These are phyloP conservation scores for Pichia sorboxylosa DNA, from an alignment of 1,139 yeast species.

Conservation along the genomic window DNA sequence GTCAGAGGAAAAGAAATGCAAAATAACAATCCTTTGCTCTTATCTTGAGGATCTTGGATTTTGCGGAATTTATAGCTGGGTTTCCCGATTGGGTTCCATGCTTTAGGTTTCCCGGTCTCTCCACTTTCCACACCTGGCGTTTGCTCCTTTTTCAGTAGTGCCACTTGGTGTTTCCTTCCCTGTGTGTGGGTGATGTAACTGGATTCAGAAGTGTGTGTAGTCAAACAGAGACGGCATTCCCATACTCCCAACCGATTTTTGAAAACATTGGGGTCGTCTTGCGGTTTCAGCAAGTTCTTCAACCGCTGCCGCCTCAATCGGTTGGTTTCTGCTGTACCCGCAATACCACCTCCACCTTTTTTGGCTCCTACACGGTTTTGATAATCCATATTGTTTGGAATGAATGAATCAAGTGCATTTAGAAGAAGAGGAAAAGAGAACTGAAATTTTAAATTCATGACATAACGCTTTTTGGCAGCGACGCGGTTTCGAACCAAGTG, in stretches of 20 bases:
- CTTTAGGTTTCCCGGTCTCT: neutral
- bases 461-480: too few relatives aligned
- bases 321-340: constrained; percentile 55
- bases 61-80: constrained; percentile 57
- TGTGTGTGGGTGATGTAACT: constrained; percentile 71
- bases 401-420: neutral
- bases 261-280: constrained; percentile 67
- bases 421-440: neutral
- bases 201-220: constrained; percentile 65
- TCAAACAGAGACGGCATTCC: constrained; percentile 68
- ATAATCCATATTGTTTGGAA: constrained; percentile 32
- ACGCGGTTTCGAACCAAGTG: too few relatives aligned
- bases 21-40: constrained; percentile 50
- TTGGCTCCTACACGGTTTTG: constrained; percentile 49
- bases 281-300: constrained; percentile 52
- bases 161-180: constrained; percentile 65
- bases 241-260: constrained; percentile 61
- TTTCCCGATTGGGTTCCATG: constrained; percentile 54
- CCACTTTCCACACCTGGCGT: constrained; percentile 12
- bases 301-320: constrained; percentile 56
- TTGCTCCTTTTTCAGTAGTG: constrained; percentile 36
- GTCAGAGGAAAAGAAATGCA: constrained; percentile 41
- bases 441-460: neutral
- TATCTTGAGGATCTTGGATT: constrained; percentile 47
- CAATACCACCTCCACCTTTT: constrained; percentile 63